Conservation (phyloP, 2,329 filamentous ascomycete species). For the Sporothrix euskadiensis region DNA sequence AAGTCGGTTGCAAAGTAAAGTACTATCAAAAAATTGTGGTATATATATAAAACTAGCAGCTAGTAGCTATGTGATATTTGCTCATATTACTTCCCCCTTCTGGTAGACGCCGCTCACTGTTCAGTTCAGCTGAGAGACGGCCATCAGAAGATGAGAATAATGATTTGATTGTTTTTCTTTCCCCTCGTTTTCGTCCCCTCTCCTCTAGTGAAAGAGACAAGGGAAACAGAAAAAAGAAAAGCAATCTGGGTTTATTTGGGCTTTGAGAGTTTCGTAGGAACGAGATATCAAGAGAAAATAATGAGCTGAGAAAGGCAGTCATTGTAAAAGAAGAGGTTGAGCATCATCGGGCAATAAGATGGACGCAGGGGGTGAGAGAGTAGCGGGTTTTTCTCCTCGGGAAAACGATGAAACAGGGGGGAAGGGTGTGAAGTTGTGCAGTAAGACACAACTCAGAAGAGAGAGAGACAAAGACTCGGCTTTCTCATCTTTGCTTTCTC, state of each 20-base stretch:
- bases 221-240: background rate
- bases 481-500: background rate
- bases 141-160: background rate
- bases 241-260: conserved; percentile 5
- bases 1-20: background rate
- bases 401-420: background rate
- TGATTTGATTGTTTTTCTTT: background rate
- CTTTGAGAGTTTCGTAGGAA: conserved; percentile 32
- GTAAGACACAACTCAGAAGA: too few species aligned
- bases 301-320: background rate
- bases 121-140: background rate
- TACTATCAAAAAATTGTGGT: conserved; percentile 9
- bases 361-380: conserved; percentile 14
- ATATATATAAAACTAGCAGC: background rate
- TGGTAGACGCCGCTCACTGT: background rate
- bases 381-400: background rate
- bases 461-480: background rate
- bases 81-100: background rate
- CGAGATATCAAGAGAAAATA: background rate
- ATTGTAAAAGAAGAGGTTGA: background rate
- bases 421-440: background rate
- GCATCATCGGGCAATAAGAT: background rate
- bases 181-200: background rate
- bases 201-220: background rate
- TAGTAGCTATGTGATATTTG: background rate